Base-by-base conservation (phyloP, 2,329 filamentous ascomycete species). In the Hymenoscyphus occultus region DNA sequence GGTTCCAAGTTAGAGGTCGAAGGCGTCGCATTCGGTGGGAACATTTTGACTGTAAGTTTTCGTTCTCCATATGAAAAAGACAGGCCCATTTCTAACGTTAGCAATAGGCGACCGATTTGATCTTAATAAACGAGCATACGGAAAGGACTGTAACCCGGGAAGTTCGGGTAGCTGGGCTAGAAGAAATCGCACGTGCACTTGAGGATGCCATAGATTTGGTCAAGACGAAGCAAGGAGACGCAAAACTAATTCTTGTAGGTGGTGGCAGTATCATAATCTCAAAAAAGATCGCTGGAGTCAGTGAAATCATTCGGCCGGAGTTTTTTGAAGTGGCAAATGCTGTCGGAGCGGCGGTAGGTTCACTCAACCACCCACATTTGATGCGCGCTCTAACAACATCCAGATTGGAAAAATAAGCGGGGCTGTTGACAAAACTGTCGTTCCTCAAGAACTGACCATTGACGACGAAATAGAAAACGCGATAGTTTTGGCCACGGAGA, bases 301-400 rank as follows among this genome's bases (percentile, higher is more conserved):
- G 78, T 7, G 77, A 81, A 67, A 80, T 81, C 64, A 81, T 83
- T 5, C 75, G 78, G 2, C 84, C 84, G 0, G 79, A 79, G 1
- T 81, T 80, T 58, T 79, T 83, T 58, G 82, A 81, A 56, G 83
- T 81, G 1, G 84, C 84, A 2, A 87, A 87, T 71, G 84, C 85
- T 0, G 81, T 87, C 1, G 85, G 85, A 3, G 84, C 85, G 0
- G 85, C 85, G n/a, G 45, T 51, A 51, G 3, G 45, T 13, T 7
- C 45, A 22, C n/a, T 5, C 19, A 51, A n/a, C 42, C 45, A 22
- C 19, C 22, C 9, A 22, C 45, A 3, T 28, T 51, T 51, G 19
- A 10, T 16, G 12, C 1, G 19, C 35, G 31, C 10, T 19, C 13
- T 42, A 40, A 42, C 32, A 39, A 9, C n/a, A 9, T 5, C 42